Conservation (phyloP, 768 basidiomycete genomes). For the Mycena crocata region DNA sequence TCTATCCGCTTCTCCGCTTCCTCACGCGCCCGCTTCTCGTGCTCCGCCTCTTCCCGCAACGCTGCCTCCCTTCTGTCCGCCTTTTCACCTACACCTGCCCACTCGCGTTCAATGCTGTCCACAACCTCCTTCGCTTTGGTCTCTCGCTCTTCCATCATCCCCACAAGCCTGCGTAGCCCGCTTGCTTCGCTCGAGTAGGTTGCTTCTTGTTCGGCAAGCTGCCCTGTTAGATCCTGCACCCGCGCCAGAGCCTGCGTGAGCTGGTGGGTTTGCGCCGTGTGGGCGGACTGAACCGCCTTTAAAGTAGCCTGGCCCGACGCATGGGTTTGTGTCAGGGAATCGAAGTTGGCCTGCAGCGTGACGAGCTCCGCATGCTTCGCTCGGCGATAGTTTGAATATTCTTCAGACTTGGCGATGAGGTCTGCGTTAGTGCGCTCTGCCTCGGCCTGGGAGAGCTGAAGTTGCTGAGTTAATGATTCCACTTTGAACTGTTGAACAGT, state of each 20-base stretch:
- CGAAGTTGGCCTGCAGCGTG: conserved; percentile 81
- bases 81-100: conserved; percentile 78
- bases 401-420: conserved; percentile 78
- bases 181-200: conserved; percentile 83
- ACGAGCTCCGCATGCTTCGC: conserved; percentile 83
- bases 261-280: conserved; percentile 78
- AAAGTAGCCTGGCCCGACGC: conserved; percentile 75
- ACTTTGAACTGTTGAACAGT: conserved; percentile 76
- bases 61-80: conserved; percentile 74
- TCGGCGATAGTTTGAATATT: conserved; percentile 86
- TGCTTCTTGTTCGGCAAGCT: conserved; percentile 87
- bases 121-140: conserved; percentile 87
- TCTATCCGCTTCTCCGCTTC: conserved; percentile 77
- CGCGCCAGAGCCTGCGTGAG: conserved; percentile 81
- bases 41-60: conserved; percentile 77
- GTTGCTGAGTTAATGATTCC: conserved; percentile 85
- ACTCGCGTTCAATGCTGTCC: conserved; percentile 84
- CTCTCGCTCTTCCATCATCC: conserved; percentile 90
- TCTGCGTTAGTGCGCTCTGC: conserved; percentile 77
- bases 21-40: conserved; percentile 76
- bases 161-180: conserved; percentile 78
- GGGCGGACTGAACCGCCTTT: conserved; percentile 77
- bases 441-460: conserved; percentile 82
- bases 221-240: conserved; percentile 79
- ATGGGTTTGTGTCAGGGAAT: conserved; percentile 75